Conservation (phyloP, 192 early-diverging fungal genomes). For the Chytriomyces sp. region DNA sequence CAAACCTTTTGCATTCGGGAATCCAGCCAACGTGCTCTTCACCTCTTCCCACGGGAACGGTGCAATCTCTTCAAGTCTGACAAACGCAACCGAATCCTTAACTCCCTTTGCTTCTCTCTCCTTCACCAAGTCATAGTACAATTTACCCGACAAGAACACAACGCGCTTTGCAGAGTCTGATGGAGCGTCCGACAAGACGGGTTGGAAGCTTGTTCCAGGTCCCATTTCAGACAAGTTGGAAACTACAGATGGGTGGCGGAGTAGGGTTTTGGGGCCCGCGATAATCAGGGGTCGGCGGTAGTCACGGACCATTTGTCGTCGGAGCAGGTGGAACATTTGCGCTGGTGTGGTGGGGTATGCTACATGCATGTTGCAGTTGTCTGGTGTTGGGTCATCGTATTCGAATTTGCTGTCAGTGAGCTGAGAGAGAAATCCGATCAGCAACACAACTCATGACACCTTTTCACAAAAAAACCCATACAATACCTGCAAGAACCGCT, state of each 20-base stretch:
- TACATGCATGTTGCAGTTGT: conserved; percentile 93
- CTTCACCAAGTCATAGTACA: conserved; percentile 91
- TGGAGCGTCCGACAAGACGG: conserved; percentile 62
- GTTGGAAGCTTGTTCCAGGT: conserved; percentile 83
- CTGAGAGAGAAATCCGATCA: no score
- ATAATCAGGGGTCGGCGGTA: conserved; percentile 96
- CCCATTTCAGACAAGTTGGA: conserved; percentile 83
- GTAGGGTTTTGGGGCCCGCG: conserved; percentile 59
- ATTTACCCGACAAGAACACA: conserved; percentile 88
- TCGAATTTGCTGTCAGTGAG: conserved; percentile 82
- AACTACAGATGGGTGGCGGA: conserved; percentile 61
- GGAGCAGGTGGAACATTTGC: conserved; percentile 94
- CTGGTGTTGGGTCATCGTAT: conserved; percentile 51
- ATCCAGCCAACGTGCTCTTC: conserved; percentile 65
- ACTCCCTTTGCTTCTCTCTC: conserved; percentile 67
- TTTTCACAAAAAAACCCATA: no score
- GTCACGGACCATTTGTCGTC: conserved; percentile 86
- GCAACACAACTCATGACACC: no score
- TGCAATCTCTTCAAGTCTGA: conserved; percentile 89
- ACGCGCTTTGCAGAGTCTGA: conserved; percentile 62
- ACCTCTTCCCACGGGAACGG: conserved; percentile 85
- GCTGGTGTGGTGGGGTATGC: conserved; percentile 89
- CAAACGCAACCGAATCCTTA: conserved; percentile 73
- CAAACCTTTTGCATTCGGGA: conserved; percentile 62
- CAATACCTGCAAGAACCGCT: conserved; percentile 91